A percentile compares a stretch with the other conserved stretches of the same genome.
These are phyloP conservation scores for Kodamaea restingae DNA, from an alignment of 805 yeast genomes.

Conservation along the genomic window DNA sequence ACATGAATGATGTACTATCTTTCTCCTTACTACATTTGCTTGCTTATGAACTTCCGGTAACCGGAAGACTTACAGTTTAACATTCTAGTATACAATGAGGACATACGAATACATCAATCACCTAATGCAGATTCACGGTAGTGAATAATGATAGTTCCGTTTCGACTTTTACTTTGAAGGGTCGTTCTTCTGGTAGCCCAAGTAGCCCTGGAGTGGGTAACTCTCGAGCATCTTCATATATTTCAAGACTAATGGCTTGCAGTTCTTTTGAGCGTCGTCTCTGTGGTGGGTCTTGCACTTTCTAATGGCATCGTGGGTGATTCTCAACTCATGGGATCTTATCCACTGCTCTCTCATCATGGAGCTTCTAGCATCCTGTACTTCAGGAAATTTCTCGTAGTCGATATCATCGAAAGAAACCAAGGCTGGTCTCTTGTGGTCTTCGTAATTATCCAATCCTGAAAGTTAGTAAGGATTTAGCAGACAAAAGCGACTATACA, in stretches of 20 bases:
- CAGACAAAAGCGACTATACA: too few relatives aligned
- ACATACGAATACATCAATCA: constrained; percentile 3
- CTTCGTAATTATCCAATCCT: constrained; percentile 32
- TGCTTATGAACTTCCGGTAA: too few relatives aligned
- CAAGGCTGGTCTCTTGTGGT: constrained; percentile 56
- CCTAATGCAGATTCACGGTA: constrained; percentile 5
- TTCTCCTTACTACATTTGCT: too few relatives aligned
- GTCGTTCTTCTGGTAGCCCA: constrained; percentile 87
- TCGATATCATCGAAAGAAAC: constrained; percentile 83
- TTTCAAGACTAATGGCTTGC: constrained; percentile 72
- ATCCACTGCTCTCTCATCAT: constrained; percentile 79
- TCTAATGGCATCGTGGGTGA: constrained; percentile 69
- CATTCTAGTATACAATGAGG: constrained; percentile 8
- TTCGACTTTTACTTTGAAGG: constrained; percentile 53
- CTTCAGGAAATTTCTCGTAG: constrained; percentile 59
- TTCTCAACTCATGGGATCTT: constrained; percentile 60
- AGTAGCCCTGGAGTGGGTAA: constrained; percentile 64
- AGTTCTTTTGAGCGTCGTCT: constrained; percentile 57
- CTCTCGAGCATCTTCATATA: constrained; percentile 74
- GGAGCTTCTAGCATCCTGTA: constrained; percentile 71
- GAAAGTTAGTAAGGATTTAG: constrained; percentile 15
- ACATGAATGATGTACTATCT: too few relatives aligned
- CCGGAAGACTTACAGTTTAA: background rate
- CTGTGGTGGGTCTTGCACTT: constrained; percentile 65
- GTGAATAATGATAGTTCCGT: background rate